Evolutionary conservation across 2,329 filamentous ascomycete species (phyloP), one percentile per base, ranked within the genome.

Genomic region (Colletotrichum sp.): DNA sequence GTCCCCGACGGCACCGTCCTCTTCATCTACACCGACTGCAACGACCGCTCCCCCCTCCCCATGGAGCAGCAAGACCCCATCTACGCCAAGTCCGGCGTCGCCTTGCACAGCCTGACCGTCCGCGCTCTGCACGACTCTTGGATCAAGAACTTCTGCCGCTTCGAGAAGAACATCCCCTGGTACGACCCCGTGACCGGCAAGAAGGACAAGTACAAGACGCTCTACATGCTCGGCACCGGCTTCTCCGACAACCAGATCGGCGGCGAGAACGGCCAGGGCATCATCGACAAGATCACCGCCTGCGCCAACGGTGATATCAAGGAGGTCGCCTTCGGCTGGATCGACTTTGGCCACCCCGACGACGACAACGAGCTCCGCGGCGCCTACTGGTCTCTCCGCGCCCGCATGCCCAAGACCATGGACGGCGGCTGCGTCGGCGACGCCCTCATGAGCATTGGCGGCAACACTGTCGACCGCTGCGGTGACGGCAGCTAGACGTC

Each of bases 21-120:
- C 58, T 78, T 78, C 51, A 74, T 78, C 47, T 69, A 69, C 55
- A 78, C 75, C 13, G 66, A 78, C 72, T 78, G 77, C 58, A 31
- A 61, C 21, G 77, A 74, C 7, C 74, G 77, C 13, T 16, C 29
- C 6, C 77, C 77, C 21, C 43, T 78, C 3, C 57, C 62, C 13
- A 75, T 57, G 62, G 68, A 72, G n/a, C 15, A 67, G 8, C 77
- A 78, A 12, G 74, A 77, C 47, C 64, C 70, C 0, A 33, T 78
- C 12, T 78, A 78, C 67, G 29, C 62, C 16, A 24, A 62, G 21
- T 74, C 75, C 8, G 76, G 69, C 24, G 77, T 78, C 5, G 51
- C 74, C 13, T 43, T 78, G 8, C 24, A 51, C 33, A 69, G 62
- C 16, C n/a, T 31, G 6, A 38, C 21, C 33, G 31, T 74, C 47